phyloP scores from a whole-genome alignment of 2,329 filamentous ascomycete species.

The Sphaerulina musiva region DNA sequence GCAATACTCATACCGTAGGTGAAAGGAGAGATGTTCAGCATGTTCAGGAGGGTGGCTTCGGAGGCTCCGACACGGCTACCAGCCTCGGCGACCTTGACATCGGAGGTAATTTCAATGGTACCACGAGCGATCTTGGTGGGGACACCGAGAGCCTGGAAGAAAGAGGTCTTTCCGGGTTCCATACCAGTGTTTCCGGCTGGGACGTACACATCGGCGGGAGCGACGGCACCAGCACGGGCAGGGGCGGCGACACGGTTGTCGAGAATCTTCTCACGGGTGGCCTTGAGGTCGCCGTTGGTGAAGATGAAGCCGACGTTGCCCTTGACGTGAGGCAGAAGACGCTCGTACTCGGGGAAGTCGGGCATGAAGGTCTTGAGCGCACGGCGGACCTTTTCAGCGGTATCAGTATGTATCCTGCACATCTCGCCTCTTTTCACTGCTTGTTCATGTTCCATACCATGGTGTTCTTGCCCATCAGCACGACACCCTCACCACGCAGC shows the following conservation, averaged over 20 bases:
- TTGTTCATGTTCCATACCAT: slow-evolving; percentile 59
- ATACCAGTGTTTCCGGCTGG: slow-evolving; percentile 99
- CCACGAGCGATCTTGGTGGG: slow-evolving; percentile 99
- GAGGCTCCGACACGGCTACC: slow-evolving; percentile 93
- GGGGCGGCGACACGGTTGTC: slow-evolving; percentile 96
- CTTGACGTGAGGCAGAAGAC: slow-evolving; percentile 89
- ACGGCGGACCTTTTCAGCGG: slow-evolving; percentile 68
- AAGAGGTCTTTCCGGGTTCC: slow-evolving; percentile 99
- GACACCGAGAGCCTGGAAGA: slow-evolving; percentile 99
- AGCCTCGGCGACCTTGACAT: slow-evolving; percentile 95
- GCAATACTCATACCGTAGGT: slow-evolving; percentile 95
- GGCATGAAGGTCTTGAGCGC: slow-evolving; percentile 88
- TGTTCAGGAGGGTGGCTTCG: slow-evolving; percentile 97
- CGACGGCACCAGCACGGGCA: slow-evolving; percentile 94
- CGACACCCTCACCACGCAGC: slow-evolving; percentile 85
- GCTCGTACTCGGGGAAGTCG: slow-evolving; percentile 96
- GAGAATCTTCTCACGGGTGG: slow-evolving; percentile 86
- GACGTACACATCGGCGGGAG: slow-evolving; percentile 86
- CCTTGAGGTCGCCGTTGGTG: slow-evolving; percentile 95
- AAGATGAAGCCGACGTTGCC: slow-evolving; percentile 99
- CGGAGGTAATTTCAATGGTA: slow-evolving; percentile 99
- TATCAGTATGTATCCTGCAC: slow-evolving; percentile 14
- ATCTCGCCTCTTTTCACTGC: neutral
- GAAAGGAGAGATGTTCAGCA: slow-evolving; percentile 99
- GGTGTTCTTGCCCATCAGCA: slow-evolving; percentile 99